Base-by-base conservation (phyloP, 768 basidiomycete genomes). In the Aureoboletus auriporus region DNA sequence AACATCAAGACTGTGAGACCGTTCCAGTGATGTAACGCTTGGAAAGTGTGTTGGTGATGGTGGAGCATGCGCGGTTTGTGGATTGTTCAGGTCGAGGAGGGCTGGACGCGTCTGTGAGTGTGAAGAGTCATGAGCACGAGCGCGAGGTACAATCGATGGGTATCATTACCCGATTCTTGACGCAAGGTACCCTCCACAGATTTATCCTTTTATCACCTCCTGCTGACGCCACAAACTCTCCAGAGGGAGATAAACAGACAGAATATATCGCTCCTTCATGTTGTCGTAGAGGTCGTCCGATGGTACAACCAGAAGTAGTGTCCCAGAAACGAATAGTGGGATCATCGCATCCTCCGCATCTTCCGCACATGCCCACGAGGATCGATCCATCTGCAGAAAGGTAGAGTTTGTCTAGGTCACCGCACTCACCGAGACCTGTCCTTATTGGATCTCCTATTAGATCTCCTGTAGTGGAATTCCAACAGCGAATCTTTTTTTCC, bases 231-330 rank as follows among this genome's bases (percentile, higher is more conserved):
- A 50, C 17, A 3, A 16, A 41, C 30, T 16, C n/a, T 8, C 44
- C 34, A 3, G 28, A 46, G 6, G 49, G 48, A 13, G 56, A 53
- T 31, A 57, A 57, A 9, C 17, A 13, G 11, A 57, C 35, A 0
- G 11, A 2, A 0, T 2, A 0, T 13, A 49, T 30, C 4, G 0
- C 0, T 6, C 4, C 1, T 4, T 29, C 20, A 17, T 42, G 42
- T 8, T 12, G 12, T n/a, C n/a, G n/a, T 1, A 50, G 31, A 23
- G 8, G n/a, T 10, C 29, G 20, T 33, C 45, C 23, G 6, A 26
- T 23, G n/a, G 10, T n/a, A n/a, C 14, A 3, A 3, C 31, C 42
- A 2, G 42, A 39, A 8, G 28, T 0, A 16, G 41, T 8, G 11
- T 43, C 29, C 42, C 49, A 44, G 17, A 49, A 44, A 17, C 38